phyloP scores from a whole-genome alignment of 2,329 filamentous ascomycete genomes.

The Neoascochyta sp. region DNA sequence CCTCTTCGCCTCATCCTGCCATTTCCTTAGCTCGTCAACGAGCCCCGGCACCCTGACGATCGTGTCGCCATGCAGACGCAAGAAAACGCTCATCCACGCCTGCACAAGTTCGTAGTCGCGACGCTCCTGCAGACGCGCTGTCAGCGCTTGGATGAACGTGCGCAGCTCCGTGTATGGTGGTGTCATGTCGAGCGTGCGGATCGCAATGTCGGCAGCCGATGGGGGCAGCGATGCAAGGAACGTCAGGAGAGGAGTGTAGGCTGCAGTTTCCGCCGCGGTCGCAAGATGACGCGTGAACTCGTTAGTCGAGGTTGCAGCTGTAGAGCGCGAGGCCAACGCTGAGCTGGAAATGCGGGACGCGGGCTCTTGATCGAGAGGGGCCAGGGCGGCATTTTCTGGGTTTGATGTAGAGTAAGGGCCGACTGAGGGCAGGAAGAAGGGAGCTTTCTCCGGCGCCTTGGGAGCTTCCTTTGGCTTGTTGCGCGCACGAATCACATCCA shows the following conservation, averaged over 20 bases:
- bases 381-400: constrained; percentile 13
- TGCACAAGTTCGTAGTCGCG: constrained; percentile 91
- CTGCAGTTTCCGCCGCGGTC: constrained; percentile 48
- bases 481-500: constrained; percentile 84
- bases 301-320: constrained; percentile 27
- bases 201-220: constrained; percentile 82
- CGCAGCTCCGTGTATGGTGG: constrained; percentile 65
- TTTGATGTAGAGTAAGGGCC: constrained; percentile 33
- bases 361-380: constrained; percentile 14
- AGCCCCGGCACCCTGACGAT: constrained; percentile 52
- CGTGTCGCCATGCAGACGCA: constrained; percentile 69
- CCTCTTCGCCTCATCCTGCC: constrained; percentile 67
- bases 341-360: constrained; percentile 34
- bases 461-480: constrained; percentile 93
- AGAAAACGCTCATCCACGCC: constrained; percentile 95
- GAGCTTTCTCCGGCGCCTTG: constrained; percentile 88
- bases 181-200: constrained; percentile 66
- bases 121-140: constrained; percentile 61
- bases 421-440: constrained; percentile 83
- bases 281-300: constrained; percentile 51
- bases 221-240: constrained; percentile 79
- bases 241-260: constrained; percentile 67
- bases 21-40: constrained; percentile 59
- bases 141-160: constrained; percentile 78
- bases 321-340: constrained; percentile 29